Evolutionary conservation across 2,329 filamentous ascomycete genomes (phyloP), one percentile per base, ranked within the genome.

Genomic region (Penicillium digitatum): DNA sequence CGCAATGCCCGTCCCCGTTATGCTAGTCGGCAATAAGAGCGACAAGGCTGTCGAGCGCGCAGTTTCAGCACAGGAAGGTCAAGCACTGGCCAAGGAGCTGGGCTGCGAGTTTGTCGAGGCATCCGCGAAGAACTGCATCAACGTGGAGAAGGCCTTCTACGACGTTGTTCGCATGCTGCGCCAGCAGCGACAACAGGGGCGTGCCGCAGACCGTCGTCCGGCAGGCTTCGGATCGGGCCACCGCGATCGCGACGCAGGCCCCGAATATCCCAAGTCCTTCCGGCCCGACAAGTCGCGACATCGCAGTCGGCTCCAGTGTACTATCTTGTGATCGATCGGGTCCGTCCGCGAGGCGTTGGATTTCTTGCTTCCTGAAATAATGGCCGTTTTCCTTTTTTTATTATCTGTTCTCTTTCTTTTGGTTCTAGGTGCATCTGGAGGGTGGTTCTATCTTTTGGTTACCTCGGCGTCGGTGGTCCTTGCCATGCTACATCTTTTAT

Each of bases 11-110:
- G 90, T 94, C 16, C 94, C 94, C 44, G 90, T 99, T 68, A 97
- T 99, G 94, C 82, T 99, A 29, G 94, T 99, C 34, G 94, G 94
- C 63, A 97, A 99, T 81, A 99, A 99, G 79, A 95, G 90, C 77
- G 94, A 99, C 76, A 84, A 94, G 67, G 90, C 95, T 44, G 95
- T 93, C 27, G 94, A 97, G 77, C 86, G 94, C 62, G 93, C 96
- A 70, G 94, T 97, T 3, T 96, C 92, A 2, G 95, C 92, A 48
- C 94, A 97, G 74, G 94, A 99, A 77, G 94, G 94, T 16, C 89
- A 90, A 63, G 91, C 92, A 49, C 79, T 97, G 37, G 93, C 94
- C 52, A 88, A 92, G 67, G 90, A 96, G 68, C 80, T 99, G 37
- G 90, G 90, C 60, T 97, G 94, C 76, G 92, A 96, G 66, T 97